Evolutionary conservation across 164 flowering plant species (phyloP).

Genomic region (Sextonia rubra): DNA sequence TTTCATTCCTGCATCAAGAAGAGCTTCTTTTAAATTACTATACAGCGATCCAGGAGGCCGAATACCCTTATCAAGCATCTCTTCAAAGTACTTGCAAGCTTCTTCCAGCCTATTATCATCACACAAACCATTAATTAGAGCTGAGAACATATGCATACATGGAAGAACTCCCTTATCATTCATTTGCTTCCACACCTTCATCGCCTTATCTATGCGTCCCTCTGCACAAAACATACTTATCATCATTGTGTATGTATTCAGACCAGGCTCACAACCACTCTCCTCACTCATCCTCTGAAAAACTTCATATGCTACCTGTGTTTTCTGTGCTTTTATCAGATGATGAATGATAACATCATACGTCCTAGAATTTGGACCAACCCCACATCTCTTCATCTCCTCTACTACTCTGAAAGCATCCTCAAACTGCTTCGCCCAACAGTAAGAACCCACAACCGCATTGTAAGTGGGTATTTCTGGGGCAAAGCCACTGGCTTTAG

Average conservation of each 20-base stretch:
- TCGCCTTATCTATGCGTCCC: constrained; percentile 50
- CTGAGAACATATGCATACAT: constrained; percentile 75
- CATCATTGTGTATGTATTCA: constrained; percentile 65
- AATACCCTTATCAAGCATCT: constrained; percentile 83
- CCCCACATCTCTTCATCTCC: constrained; percentile 57
- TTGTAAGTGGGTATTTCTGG: constrained; percentile 74
- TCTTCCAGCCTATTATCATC: constrained; percentile 57
- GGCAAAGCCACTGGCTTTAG: constrained; percentile 41
- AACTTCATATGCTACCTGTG: constrained; percentile 49
- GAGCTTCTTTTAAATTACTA: constrained; percentile 57
- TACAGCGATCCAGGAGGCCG: constrained; percentile 68
- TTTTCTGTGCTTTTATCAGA: constrained; percentile 42
- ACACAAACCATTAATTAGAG: constrained; percentile 56
- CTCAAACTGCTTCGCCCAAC: constrained; percentile 46
- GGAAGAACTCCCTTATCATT: constrained; percentile 68
- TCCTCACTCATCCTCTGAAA: constrained; percentile 53
- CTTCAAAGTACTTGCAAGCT: constrained; percentile 63
- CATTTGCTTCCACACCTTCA: constrained; percentile 70
- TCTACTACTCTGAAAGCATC: constrained; percentile 58
- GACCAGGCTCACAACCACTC: constrained; percentile 51
- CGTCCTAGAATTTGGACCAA: constrained; percentile 77
- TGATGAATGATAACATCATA: constrained; percentile 75
- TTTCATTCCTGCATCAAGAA: constrained; percentile 57
- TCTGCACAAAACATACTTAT: constrained; percentile 75
- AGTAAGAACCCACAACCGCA: constrained; percentile 78